A percentile compares a stretch with the other conserved stretches of the same genome.
Conservation (phyloP, 202 grass and related monocot species). For the Hordeum pubiflorum region DNA sequence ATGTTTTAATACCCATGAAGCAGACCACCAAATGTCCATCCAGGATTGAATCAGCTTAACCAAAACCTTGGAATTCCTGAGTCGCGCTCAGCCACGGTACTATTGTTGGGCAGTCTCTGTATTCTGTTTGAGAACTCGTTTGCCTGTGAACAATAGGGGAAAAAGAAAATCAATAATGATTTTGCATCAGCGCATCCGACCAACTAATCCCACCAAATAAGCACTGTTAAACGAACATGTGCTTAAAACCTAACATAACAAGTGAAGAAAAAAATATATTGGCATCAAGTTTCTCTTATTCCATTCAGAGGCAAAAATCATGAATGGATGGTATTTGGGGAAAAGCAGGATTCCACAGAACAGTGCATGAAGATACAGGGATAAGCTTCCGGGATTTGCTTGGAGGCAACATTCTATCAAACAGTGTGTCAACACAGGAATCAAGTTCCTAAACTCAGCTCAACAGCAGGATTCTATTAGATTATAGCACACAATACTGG, state of each 20-base stretch:
- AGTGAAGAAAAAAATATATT: not conserved
- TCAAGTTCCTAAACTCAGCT: constrained; percentile 15
- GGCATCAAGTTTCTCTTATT: constrained; percentile 6
- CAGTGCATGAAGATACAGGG: not conserved
- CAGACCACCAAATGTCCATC: constrained; percentile 7
- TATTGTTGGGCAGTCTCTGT: constrained; percentile 71
- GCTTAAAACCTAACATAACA: not conserved
- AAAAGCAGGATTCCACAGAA: constrained; percentile 19
- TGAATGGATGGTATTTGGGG: not conserved
- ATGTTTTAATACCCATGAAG: constrained; percentile 20
- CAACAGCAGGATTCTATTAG: not conserved
- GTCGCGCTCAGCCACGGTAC: constrained; percentile 47
- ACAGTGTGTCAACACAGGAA: not conserved
- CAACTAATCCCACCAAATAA: constrained; percentile 8
- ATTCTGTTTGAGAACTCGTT: constrained; percentile 92
- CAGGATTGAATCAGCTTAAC: constrained; percentile 47
- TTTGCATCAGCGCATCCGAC: not conserved
- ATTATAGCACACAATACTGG: constrained; percentile 2
- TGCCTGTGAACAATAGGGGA: constrained; percentile 36
- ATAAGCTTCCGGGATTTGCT: not conserved
- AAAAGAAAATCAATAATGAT: constrained; percentile 13
- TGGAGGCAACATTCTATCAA: not conserved
- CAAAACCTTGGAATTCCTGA: constrained; percentile 60
- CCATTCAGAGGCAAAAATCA: constrained; percentile 13
- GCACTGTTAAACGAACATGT: constrained; percentile 13